Percentiles rank a stretch among this genome's conserved stretches.
Conservation (phyloP, 352 stramenopile species). For the Globisporangium nagaii region DNA sequence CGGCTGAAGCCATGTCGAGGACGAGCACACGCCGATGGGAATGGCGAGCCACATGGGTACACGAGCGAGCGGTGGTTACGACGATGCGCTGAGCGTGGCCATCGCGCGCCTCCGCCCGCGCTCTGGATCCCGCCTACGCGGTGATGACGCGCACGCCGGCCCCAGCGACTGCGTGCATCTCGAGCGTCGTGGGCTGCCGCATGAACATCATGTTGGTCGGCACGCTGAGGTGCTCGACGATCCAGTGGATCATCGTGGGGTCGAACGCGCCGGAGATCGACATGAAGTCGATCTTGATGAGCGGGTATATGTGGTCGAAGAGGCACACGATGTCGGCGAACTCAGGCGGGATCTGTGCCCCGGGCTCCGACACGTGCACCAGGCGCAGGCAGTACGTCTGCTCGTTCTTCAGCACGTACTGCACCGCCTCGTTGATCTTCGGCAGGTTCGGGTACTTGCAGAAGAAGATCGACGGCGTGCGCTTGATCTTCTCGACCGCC, state of each 20-base stretch:
- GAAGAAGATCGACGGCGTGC: conserved; percentile 87
- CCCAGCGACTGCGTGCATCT: conserved; percentile 62
- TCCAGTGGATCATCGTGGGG: conserved; percentile 68
- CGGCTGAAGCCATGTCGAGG: too few relatives aligned
- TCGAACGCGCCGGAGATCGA: conserved; percentile 49
- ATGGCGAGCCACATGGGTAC: too few relatives aligned
- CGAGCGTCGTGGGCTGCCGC: conserved; percentile 59
- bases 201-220: conserved; percentile 87
- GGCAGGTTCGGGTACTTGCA: conserved; percentile 84
- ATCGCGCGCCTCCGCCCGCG: too few relatives aligned
- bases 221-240: conserved; percentile 55
- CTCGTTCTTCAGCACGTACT: conserved; percentile 87
- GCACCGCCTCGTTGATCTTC: conserved; percentile 89
- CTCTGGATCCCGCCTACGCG: too few relatives aligned
- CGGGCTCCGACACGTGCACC: conserved; percentile 55
- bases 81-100: too few relatives aligned
- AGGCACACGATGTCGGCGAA: conserved; percentile 39
- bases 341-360: conserved; percentile 19
- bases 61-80: too few relatives aligned
- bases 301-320: conserved; percentile 85
- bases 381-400: conserved; percentile 87
- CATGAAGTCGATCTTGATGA: conserved; percentile 78
- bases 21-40: too few relatives aligned
- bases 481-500: conserved; percentile 69
- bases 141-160: conserved; percentile 82